Conservation (phyloP, 257 asterid species). For the Echium plantagineum region DNA sequence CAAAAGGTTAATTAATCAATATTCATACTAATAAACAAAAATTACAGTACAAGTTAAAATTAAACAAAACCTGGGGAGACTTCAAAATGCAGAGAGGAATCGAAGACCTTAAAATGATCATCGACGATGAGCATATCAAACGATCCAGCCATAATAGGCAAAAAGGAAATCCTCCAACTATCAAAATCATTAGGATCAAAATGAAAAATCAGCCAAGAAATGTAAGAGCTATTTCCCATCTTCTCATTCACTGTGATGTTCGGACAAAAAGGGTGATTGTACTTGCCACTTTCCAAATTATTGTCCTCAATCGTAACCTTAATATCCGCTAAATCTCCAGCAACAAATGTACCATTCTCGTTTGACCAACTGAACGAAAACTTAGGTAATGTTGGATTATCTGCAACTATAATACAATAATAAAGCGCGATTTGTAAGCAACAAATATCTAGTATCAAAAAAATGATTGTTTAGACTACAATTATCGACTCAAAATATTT, state of each 20-base stretch:
- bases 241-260: slow-evolving; percentile 56
- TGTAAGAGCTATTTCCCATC: slow-evolving; percentile 65
- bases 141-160: slow-evolving; percentile 58
- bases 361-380: slow-evolving; percentile 77
- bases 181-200: slow-evolving; percentile 30
- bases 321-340: slow-evolving; percentile 51
- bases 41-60: too few species aligned
- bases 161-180: slow-evolving; percentile 53
- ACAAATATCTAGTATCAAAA: too few species aligned
- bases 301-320: slow-evolving; percentile 62
- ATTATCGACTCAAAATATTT: too few species aligned
- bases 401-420: too few species aligned
- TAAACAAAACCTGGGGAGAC: slow-evolving; percentile 69
- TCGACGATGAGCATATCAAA: slow-evolving; percentile 68
- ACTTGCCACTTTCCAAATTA: slow-evolving; percentile 32
- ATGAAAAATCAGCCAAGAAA: slow-evolving; percentile 41
- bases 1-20: too few species aligned
- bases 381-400: slow-evolving; percentile 38
- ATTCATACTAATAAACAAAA: too few species aligned
- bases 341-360: slow-evolving; percentile 38
- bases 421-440: too few species aligned
- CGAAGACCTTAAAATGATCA: slow-evolving; percentile 46
- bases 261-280: slow-evolving; percentile 46
- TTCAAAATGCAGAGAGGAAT: slow-evolving; percentile 66
- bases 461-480: too few species aligned